Evolutionary conservation across 73 alveolate genomes (phyloP), one percentile per base, ranked within the genome.

Genomic region (Paramecium tetraurelia): DNA sequence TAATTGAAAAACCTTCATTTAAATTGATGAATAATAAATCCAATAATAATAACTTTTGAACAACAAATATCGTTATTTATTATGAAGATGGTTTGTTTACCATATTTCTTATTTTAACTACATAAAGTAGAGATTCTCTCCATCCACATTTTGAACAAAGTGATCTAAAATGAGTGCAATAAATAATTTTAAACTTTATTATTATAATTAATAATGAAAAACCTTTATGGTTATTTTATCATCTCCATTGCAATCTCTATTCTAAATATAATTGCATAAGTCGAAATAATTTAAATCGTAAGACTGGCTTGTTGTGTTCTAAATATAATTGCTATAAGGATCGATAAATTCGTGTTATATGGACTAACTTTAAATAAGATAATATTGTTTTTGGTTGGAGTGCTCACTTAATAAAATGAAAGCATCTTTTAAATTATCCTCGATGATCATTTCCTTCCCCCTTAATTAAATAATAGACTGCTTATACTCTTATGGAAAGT

Each of bases 371-470:
- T 63, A 63, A 31, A 72, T 72, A 72, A 72, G 24, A 12, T 72
- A 72, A 72, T 72, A 29, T 40, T 72, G n/a, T 38, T 72, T 72
- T 72, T 72, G n/a, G 40, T 35, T 72, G 86, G 86, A 33, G 59
- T 72, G n/a, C 46, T 33, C 16, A 4, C 86, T 36, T 22, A 72
- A 33, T 38, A 72, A 72, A 72, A 38, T 72, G 86, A 72, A 72
- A 3, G 58, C 29, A 72, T 72, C n/a, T 7, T 72, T 10, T 38
- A 72, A 72, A 29, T 36, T 72, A 3, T 40, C 18, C 59, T 72
- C 40, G 86, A 72, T 72, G 86, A 40, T 29, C 46, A 38, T 31
- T 72, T 72, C 18, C 36, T 72, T 12, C 33, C 38, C 8, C 16
- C 33, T 35, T 38, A 11, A 7, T 38, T 72, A 38, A 38, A 36